Evolutionary conservation across 495 filamentous ascomycete genomes (phyloP).

Genomic region (Talaromyces liani): DNA sequence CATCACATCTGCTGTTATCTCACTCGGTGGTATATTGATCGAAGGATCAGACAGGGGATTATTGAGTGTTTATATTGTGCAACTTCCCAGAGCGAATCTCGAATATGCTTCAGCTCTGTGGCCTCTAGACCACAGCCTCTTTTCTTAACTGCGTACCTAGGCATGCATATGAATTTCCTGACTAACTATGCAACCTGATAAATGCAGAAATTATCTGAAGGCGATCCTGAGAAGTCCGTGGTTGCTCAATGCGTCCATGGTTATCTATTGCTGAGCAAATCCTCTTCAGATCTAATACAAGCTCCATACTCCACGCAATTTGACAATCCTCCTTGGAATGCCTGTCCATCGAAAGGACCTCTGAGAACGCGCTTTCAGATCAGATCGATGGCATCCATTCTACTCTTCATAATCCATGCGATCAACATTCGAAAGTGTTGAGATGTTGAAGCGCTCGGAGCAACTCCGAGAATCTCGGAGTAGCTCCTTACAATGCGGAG

Average conservation of each 20-base stretch:
- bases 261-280: too few relatives aligned
- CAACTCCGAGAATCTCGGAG: conserved; percentile 3
- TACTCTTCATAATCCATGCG: not conserved
- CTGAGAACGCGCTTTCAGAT: not conserved
- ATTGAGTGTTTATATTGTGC: not conserved
- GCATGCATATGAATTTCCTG: too few relatives aligned
- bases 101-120: too few relatives aligned
- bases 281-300: not conserved
- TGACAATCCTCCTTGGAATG: not conserved
- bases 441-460: not conserved
- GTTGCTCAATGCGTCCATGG: too few relatives aligned
- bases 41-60: not conserved
- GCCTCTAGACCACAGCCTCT: too few relatives aligned
- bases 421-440: not conserved
- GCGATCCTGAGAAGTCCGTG: too few relatives aligned
- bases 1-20: not conserved
- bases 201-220: too few relatives aligned
- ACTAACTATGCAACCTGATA: too few relatives aligned
- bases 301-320: not conserved
- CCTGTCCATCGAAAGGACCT: not conserved
- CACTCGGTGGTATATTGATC: not conserved
- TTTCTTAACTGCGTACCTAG: too few relatives aligned
- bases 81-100: not conserved
- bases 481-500: not conserved
- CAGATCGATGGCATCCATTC: not conserved